Evolutionary conservation across 1,284 basidiomycete species (phyloP).

Genomic region (Trichosporon inkin): DNA sequence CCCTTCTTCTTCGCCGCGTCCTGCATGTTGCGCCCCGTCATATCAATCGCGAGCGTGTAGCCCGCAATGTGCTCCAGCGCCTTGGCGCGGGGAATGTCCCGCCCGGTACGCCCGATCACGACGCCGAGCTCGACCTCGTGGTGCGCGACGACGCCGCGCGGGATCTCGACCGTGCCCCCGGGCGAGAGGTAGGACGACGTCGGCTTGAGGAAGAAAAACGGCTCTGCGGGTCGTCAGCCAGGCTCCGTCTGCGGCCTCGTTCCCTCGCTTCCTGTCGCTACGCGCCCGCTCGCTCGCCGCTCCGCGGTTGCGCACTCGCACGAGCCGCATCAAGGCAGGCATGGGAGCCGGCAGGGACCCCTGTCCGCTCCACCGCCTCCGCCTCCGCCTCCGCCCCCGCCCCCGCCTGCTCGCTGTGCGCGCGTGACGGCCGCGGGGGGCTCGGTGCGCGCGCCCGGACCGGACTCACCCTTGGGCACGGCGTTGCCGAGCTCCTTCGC

Average conservation of each 20-base stretch:
- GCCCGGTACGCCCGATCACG: conserved; percentile 80
- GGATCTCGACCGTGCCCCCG: conserved; percentile 74
- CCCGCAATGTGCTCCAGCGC: conserved; percentile 81
- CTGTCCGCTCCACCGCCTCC: too few relatives aligned
- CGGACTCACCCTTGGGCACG: conserved; percentile 60
- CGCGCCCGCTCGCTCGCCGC: not conserved
- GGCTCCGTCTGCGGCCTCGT: too few relatives aligned
- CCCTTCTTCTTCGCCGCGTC: conserved; percentile 87
- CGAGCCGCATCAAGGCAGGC: too few relatives aligned
- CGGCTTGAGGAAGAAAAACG: conserved; percentile 98
- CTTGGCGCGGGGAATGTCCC: conserved; percentile 69
- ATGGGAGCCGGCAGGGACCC: too few relatives aligned
- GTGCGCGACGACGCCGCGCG: conserved; percentile 75
- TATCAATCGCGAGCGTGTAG: conserved; percentile 87
- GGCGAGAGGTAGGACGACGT: conserved; percentile 81
- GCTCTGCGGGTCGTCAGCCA: conserved; percentile 62
- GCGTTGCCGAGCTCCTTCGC: conserved; percentile 89
- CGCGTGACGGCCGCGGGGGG: too few relatives aligned
- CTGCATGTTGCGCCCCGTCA: conserved; percentile 94
- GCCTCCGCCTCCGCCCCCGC: too few relatives aligned
- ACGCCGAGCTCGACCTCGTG: conserved; percentile 97
- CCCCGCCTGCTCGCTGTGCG: too few relatives aligned
- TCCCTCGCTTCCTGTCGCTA: not conserved
- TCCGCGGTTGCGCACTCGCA: not conserved
- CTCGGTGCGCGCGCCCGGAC: too few relatives aligned